phyloP scores from a whole-genome alignment of 2,329 filamentous ascomycete genomes.

The Helotiales sp. region DNA sequence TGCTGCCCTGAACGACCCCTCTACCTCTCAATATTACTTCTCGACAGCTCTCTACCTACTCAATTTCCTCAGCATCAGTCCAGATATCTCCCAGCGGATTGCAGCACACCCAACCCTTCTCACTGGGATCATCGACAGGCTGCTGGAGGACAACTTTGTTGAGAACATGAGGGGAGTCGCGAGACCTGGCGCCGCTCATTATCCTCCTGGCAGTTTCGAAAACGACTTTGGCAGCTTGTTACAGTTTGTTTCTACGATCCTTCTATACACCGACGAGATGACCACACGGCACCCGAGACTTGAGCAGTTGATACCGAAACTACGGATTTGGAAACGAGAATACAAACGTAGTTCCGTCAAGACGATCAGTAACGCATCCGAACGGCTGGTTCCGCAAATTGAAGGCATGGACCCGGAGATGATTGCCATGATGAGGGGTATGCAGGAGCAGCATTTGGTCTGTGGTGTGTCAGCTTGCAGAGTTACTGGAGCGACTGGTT shows the following conservation, averaged over 20 bases:
- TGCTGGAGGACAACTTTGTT: conserved; percentile 21
- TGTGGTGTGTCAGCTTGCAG: conserved; percentile 22
- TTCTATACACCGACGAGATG: conserved; percentile 22
- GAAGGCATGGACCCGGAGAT: conserved; percentile 14
- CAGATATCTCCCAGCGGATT: conserved; percentile 25
- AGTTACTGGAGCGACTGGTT: conserved; percentile 7
- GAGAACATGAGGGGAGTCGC: conserved; percentile 19
- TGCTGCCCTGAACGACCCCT: conserved; percentile 20
- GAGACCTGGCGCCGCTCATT: background rate
- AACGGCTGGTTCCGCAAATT: conserved; percentile 27
- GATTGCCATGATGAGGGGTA: conserved; percentile 11
- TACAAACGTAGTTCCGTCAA: conserved; percentile 18
- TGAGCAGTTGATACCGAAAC: conserved; percentile 25
- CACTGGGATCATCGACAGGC: conserved; percentile 23
- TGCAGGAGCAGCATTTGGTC: conserved; percentile 20
- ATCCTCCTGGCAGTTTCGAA: conserved; percentile 23
- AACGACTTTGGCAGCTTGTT: conserved; percentile 28
- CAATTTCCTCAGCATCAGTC: conserved; percentile 23
- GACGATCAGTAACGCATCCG: conserved; percentile 22
- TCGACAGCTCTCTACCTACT: conserved; percentile 24
- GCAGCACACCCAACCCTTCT: conserved; percentile 21
- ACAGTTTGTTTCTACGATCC: conserved; percentile 29
- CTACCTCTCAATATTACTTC: conserved; percentile 26
- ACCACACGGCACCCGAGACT: conserved; percentile 17
- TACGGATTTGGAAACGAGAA: conserved; percentile 19